Evolutionary conservation across 139 green algal species (phyloP), one percentile per base, ranked within the genome.

Genomic region (Auxenochlorella pyrenoidosa): DNA sequence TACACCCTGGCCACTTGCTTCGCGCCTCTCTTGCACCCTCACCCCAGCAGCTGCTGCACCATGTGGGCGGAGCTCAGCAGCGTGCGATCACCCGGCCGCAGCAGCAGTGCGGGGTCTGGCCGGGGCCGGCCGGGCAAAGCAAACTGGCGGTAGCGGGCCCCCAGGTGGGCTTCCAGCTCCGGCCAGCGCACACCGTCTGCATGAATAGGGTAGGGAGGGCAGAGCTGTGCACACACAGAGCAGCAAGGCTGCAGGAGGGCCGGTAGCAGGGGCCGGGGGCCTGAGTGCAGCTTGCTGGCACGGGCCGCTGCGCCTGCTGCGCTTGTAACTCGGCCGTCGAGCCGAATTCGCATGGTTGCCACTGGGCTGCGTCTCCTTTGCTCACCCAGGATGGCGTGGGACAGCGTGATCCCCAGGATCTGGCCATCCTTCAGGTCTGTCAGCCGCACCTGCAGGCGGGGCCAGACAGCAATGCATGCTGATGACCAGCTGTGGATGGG

Each of bases 151-250:
- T 84, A 73, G 24, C 79, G 79, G 28, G 79, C 79, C 38, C 58
- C 79, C 59, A 84, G 30, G 58, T 84, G 79, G 38, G 79, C 79
- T 2, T 65, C 79, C 36, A 84, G 79, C 24, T 36, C 59, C 19
- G 79, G 79, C 79, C 79, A 84, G 38, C 59, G 79, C 58, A 84
- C 41, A 59, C 79, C 79, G 58, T 84, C 79, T 54, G 59, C 22
- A 0, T 36, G 30, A 21, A 8, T 34, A 36, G 12, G 30, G 70
- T 32, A 76, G n/a, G n/a, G n/a, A n/a, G n/a, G 70, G 21, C 16
- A 43, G 10, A 47, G 70, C 36, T 16, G 70, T 38, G n/a, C 3
- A 24, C 65, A 73, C 30, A 38, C 65, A 73, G 19, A 38, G 65
- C 32, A 8, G 65, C 65, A 73, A 38, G 59, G 16, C 59, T 68